phyloP scores from a whole-genome alignment of 2,329 filamentous ascomycete species.

The Arthrobotrys conoides region DNA sequence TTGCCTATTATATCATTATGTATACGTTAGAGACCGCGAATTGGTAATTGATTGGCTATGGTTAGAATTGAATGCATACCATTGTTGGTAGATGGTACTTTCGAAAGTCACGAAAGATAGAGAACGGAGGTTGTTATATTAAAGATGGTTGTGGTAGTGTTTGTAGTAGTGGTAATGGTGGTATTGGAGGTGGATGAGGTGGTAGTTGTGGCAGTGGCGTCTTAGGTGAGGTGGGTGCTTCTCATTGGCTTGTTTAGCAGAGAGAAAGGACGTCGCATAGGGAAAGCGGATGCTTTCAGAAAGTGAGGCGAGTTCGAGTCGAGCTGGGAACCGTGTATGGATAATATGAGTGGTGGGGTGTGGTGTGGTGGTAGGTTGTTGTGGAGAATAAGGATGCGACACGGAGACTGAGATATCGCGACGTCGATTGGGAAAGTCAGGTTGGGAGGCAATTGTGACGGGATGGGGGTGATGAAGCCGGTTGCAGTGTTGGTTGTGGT shows the following conservation, averaged over 20 bases:
- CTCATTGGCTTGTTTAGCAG: constrained; percentile 25
- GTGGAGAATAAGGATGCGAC: constrained; percentile 14
- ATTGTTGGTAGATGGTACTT: constrained; percentile 13
- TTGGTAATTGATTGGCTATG: not conserved
- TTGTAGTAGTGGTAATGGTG: not conserved
- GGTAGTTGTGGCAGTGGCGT: constrained; percentile 1
- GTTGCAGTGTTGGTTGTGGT: not conserved
- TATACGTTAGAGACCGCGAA: not conserved
- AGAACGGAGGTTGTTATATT: not conserved
- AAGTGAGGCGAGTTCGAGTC: constrained; percentile 1
- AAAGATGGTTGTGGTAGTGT: not conserved
- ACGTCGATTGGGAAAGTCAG: not conserved
- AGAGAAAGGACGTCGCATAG: constrained; percentile 2
- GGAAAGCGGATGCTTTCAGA: constrained; percentile 6
- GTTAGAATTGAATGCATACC: not conserved
- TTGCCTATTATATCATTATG: constrained; percentile 29
- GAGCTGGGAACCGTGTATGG: not conserved
- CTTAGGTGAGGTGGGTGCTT: constrained; percentile 28
- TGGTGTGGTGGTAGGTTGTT: not conserved
- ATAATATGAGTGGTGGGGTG: too few species aligned
- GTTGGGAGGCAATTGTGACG: constrained; percentile 10
- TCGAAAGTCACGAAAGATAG: not conserved
- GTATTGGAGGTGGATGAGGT: not conserved
- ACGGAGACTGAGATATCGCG: constrained; percentile 16
- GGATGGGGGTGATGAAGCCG: not conserved